Conservation (phyloP, 108 stramenopile species). For the Epipyxis sp. region DNA sequence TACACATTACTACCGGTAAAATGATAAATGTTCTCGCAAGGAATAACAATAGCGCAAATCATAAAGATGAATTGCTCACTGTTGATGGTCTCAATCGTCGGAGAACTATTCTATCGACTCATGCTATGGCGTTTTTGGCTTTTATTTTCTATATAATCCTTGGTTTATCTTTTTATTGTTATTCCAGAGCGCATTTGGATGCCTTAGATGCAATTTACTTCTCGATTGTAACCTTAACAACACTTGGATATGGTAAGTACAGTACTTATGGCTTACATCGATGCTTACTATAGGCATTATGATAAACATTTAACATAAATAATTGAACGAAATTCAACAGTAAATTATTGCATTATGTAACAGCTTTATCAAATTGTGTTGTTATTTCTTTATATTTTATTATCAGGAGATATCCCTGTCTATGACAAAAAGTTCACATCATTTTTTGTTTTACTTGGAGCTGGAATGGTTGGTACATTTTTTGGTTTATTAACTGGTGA, state of each 20-base stretch:
- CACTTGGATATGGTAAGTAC: slow-evolving; percentile 34
- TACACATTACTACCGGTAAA: too few relatives aligned
- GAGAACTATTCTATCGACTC: background rate
- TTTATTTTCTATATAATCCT: slow-evolving; percentile 7
- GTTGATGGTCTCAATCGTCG: background rate
- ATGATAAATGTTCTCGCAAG: too few relatives aligned
- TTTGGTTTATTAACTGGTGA: background rate
- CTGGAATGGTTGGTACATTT: background rate
- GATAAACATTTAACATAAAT: too few relatives aligned
- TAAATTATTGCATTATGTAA: too few relatives aligned
- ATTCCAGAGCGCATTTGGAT: background rate
- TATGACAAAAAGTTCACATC: background rate
- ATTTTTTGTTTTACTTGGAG: slow-evolving; percentile 5
- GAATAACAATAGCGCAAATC: too few relatives aligned
- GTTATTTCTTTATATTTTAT: too few relatives aligned
- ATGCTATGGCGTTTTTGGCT: background rate
- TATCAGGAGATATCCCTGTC: background rate
- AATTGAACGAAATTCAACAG: too few relatives aligned
- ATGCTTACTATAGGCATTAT: too few relatives aligned
- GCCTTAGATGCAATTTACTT: slow-evolving; percentile 27
- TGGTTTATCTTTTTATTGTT: slow-evolving; percentile 2
- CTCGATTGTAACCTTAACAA: slow-evolving; percentile 24
- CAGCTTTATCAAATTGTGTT: too few relatives aligned
- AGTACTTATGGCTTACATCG: too few relatives aligned
- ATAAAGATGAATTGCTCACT: background rate